These are phyloP conservation scores for Bryoglossum gracile DNA, from an alignment of 495 filamentous ascomycete genomes.

Conservation along the genomic window DNA sequence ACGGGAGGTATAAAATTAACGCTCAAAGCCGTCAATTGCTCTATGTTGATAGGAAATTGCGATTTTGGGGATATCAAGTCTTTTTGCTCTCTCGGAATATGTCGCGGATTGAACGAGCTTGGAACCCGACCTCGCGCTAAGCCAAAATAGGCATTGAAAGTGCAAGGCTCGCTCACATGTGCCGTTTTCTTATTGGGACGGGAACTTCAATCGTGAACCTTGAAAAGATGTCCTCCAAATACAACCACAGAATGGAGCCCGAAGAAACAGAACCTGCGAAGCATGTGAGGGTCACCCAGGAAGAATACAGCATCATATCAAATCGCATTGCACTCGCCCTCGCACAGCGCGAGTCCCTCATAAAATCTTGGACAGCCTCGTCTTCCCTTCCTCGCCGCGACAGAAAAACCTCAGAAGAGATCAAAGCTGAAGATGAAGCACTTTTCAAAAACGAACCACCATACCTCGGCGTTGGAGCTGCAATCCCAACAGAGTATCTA, in stretches of 20 bases:
- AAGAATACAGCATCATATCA: conserved; percentile 33
- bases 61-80: conserved; percentile 6
- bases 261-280: conserved; percentile 24
- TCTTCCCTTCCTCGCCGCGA: conserved; percentile 26
- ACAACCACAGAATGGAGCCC: conserved; percentile 16
- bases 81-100: conserved; percentile 12
- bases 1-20: conserved; percentile 12
- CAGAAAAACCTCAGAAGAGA: conserved; percentile 35
- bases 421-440: conserved; percentile 36
- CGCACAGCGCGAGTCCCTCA: conserved; percentile 34
- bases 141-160: no score
- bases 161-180: no score
- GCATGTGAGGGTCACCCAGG: conserved; percentile 5
- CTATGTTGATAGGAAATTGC: neutral
- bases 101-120: conserved; percentile 8
- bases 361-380: conserved; percentile 38
- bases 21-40: conserved; percentile 19
- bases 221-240: neutral
- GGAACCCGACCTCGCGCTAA: no score
- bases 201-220: neutral
- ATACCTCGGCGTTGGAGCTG: conserved; percentile 36
- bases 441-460: conserved; percentile 35
- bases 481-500: conserved; percentile 34
- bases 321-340: conserved; percentile 38
- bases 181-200: no score